Percentiles rank a stretch among this genome's conserved stretches.
Evolutionary conservation across 1,284 basidiomycete genomes (phyloP).

Genomic region (Peniophora sp.): DNA sequence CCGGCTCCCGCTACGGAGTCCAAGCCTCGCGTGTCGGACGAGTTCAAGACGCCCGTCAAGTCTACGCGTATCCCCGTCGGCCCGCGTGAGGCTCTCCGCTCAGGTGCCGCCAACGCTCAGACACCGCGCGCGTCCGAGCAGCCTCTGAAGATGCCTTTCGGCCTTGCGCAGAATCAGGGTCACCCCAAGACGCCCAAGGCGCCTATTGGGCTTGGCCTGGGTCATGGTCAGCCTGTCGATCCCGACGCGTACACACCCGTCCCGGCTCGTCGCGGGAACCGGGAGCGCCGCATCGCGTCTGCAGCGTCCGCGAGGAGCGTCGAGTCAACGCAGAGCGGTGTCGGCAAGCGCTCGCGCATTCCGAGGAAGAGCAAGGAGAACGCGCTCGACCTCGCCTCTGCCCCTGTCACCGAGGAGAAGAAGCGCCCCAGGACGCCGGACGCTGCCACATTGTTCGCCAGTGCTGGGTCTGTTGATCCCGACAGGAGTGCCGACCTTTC

Average conservation of each 20-base stretch:
- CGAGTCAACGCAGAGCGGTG: neutral
- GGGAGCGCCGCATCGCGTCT: slow-evolving; percentile 9
- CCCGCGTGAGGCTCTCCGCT: neutral
- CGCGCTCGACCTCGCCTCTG: no score
- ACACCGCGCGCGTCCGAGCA: neutral
- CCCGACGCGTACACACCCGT: neutral
- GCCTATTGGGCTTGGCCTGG: neutral
- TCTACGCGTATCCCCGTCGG: neutral
- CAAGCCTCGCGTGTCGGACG: no score
- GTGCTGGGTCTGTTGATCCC: no score
- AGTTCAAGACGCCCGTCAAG: neutral
- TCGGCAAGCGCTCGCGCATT: neutral
- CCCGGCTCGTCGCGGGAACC: slow-evolving; percentile 1
- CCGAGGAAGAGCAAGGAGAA: no score
- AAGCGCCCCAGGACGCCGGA: no score
- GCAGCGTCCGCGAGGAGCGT: slow-evolving; percentile 2
- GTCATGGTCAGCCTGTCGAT: neutral
- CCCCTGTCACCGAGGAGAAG: no score
- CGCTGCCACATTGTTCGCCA: no score
- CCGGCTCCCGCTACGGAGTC: no score
- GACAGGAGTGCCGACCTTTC: slow-evolving; percentile 58
- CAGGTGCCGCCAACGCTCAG: neutral
- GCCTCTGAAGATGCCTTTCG: no score
- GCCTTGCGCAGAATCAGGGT: no score
- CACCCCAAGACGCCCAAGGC: no score